Percentiles rank a stretch among this genome's conserved stretches.
Evolutionary conservation across 176 grass and related monocot species (phyloP).

Genomic region (Cenchrus americanus): DNA sequence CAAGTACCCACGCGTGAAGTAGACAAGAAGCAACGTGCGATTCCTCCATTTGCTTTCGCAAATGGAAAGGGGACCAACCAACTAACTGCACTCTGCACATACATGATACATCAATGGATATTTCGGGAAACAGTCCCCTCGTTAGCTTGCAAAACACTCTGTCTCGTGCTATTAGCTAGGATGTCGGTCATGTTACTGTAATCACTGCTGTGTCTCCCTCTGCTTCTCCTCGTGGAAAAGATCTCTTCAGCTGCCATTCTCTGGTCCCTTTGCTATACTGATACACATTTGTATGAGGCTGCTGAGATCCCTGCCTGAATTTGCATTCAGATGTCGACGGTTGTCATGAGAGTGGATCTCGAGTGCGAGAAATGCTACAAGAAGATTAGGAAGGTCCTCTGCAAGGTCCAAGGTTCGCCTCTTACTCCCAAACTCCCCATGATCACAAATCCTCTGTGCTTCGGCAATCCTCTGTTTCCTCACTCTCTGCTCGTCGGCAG

Average conservation of each 20-base stretch:
- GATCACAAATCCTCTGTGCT: not conserved
- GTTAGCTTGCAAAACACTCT: not conserved
- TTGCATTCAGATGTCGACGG: slow-evolving; percentile 56
- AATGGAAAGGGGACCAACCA: not conserved
- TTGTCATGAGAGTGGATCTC: slow-evolving; percentile 73
- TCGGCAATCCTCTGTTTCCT: not conserved
- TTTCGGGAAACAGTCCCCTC: not conserved
- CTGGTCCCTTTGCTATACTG: not conserved
- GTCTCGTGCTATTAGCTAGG: not conserved
- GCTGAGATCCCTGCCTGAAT: not conserved
- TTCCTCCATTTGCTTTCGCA: slow-evolving; percentile 1
- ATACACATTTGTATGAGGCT: not conserved
- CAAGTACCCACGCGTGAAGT: slow-evolving; percentile 36
- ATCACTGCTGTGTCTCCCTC: not conserved
- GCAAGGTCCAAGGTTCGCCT: slow-evolving; percentile 78
- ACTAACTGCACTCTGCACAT: slow-evolving; percentile 8
- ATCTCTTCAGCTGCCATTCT: not conserved
- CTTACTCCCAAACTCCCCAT: not conserved
- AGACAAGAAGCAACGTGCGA: slow-evolving; percentile 42
- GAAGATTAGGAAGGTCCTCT: slow-evolving; percentile 86
- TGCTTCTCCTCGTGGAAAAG: not conserved
- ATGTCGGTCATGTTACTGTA: not conserved
- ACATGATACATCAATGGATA: not conserved
- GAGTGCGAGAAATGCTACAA: slow-evolving; percentile 74
- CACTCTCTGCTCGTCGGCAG: slow-evolving; percentile 21